Percentiles rank a stretch among this genome's conserved stretches.
phyloP scores from a whole-genome alignment of 495 filamentous ascomycete genomes.

The Hypoxylon subgilvum region DNA sequence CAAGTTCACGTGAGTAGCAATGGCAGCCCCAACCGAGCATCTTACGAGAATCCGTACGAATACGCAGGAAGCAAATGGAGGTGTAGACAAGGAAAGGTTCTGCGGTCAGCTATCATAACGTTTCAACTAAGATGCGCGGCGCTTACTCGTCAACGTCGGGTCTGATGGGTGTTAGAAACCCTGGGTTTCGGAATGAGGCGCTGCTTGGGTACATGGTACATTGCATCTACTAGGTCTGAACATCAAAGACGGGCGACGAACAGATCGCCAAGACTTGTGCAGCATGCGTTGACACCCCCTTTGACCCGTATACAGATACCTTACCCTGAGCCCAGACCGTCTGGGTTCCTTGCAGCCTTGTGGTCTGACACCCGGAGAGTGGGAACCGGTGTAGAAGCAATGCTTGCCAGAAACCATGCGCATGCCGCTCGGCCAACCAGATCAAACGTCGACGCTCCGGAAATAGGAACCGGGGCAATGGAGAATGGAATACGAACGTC shows the following conservation, averaged over 20 bases:
- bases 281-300: slow-evolving; percentile 20
- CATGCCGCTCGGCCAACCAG: slow-evolving; percentile 19
- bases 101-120: not conserved
- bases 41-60: slow-evolving; percentile 15
- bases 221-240: not conserved
- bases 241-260: slow-evolving; percentile 17
- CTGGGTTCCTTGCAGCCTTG: slow-evolving; percentile 19
- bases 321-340: slow-evolving; percentile 19
- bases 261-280: slow-evolving; percentile 12
- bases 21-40: slow-evolving; percentile 6
- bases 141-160: not conserved
- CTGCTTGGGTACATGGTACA: slow-evolving; percentile 1
- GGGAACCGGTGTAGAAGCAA: not conserved
- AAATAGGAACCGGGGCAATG: slow-evolving; percentile 11
- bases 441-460: slow-evolving; percentile 2
- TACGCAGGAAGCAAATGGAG: too few species aligned
- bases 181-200: slow-evolving; percentile 8
- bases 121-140: not conserved
- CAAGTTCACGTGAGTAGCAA: slow-evolving; percentile 30
- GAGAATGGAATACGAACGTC: slow-evolving; percentile 17
- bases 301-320: too few species aligned
- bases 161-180: not conserved
- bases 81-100: slow-evolving; percentile 1
- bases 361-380: slow-evolving; percentile 12
- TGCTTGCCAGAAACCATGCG: slow-evolving; percentile 4